These are phyloP conservation scores for Oryza officinalis DNA, from an alignment of 176 grass and related monocot species.

Conservation along the genomic window DNA sequence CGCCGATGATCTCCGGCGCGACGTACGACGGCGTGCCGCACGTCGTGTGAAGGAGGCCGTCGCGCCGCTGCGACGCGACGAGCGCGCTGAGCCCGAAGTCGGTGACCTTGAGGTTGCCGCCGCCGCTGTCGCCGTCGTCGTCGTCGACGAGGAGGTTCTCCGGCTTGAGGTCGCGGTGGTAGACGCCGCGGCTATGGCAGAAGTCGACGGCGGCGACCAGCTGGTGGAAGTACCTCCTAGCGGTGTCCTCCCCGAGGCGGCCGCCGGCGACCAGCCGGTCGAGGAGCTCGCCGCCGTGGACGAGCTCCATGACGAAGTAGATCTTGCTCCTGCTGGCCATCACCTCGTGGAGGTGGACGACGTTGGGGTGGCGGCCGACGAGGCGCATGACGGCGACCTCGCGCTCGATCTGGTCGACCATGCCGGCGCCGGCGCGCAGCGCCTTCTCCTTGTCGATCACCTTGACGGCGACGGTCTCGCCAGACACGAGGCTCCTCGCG, in stretches of 20 bases:
- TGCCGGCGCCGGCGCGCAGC: constrained; percentile 52
- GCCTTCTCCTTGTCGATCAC: constrained; percentile 79
- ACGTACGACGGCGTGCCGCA: constrained; percentile 84
- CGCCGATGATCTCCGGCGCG: constrained; percentile 76
- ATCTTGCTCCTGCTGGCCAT: constrained; percentile 86
- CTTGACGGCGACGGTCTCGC: constrained; percentile 72
- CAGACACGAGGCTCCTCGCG: constrained; percentile 51
- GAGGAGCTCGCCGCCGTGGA: constrained; percentile 78
- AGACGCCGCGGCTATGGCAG: constrained; percentile 83
- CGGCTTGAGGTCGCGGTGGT: constrained; percentile 87
- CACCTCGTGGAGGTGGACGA: constrained; percentile 79
- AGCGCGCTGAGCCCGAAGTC: constrained; percentile 78
- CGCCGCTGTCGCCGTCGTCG: not conserved
- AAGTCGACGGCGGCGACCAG: constrained; percentile 69
- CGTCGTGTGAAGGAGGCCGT: constrained; percentile 75
- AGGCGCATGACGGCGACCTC: constrained; percentile 74
- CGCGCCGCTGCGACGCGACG: constrained; percentile 53
- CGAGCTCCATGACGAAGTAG: constrained; percentile 92
- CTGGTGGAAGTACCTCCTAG: constrained; percentile 77
- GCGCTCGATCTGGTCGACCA: constrained; percentile 58
- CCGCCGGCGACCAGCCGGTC: constrained; percentile 63
- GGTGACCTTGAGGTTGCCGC: constrained; percentile 79
- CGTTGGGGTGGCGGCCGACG: constrained; percentile 69
- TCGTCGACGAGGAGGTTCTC: constrained; percentile 85
- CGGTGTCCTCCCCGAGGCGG: constrained; percentile 73